Conservation (phyloP, 345 rosid species). For the Citrus australasica region DNA sequence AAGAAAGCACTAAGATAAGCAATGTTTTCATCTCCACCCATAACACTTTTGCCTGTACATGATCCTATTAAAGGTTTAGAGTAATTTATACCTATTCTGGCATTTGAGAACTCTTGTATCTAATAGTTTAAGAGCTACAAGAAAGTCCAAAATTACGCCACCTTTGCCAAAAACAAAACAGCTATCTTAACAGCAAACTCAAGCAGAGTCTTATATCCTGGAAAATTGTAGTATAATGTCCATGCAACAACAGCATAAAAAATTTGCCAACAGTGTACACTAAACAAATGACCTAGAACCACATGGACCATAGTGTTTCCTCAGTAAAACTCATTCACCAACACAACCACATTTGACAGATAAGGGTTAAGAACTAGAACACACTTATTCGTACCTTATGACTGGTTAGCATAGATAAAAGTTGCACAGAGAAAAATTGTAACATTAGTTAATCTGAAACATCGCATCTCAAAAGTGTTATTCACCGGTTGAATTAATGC, state of each 20-base stretch:
- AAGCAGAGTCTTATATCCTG: background rate
- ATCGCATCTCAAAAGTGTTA: background rate
- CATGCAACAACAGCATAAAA: background rate
- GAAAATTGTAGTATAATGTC: background rate
- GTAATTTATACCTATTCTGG: background rate
- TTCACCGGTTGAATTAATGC: background rate
- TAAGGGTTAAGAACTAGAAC: background rate
- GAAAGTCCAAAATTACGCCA: background rate
- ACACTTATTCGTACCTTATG: background rate
- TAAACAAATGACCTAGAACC: background rate
- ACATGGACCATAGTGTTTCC: background rate
- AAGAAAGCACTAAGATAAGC: background rate
- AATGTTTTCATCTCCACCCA: background rate
- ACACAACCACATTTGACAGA: background rate
- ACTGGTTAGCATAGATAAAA: background rate
- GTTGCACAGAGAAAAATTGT: background rate
- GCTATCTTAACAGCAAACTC: background rate
- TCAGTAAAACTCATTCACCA: background rate
- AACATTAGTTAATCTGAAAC: background rate
- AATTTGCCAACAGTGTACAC: background rate
- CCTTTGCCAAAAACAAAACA: background rate
- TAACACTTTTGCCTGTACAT: background rate
- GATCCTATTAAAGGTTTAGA: background rate
- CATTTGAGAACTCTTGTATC: background rate
- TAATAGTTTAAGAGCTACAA: background rate